Evolutionary conservation across 1,139 yeast species (phyloP).

Genomic region (Diutina rugosa): DNA sequence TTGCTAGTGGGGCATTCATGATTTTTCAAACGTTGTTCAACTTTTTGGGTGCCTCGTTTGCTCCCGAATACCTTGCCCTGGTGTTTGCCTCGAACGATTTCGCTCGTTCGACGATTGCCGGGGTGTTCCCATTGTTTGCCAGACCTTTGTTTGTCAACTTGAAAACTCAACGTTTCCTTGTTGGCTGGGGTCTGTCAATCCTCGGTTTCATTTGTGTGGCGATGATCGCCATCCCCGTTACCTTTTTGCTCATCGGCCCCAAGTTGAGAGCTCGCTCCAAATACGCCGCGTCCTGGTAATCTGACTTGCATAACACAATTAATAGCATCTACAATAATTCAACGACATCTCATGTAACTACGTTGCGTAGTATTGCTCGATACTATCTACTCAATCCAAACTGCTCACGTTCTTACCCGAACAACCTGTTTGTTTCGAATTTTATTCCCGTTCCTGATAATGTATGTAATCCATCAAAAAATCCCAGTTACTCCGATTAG

Average conservation of each 20-base stretch:
- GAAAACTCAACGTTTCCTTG: constrained; percentile 33
- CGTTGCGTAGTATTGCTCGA: no score
- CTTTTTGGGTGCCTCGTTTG: background rate
- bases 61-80: constrained; percentile 27
- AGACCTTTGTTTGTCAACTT: constrained; percentile 34
- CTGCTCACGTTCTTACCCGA: no score
- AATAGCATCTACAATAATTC: background rate
- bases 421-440: no score
- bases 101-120: constrained; percentile 40
- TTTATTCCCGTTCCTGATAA: background rate
- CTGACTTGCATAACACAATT: background rate
- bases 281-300: constrained; percentile 13
- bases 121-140: constrained; percentile 53
- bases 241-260: constrained; percentile 38
- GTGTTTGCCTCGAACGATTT: constrained; percentile 46
- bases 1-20: constrained; percentile 23
- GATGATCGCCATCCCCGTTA: constrained; percentile 56
- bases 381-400: no score
- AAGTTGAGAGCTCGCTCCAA: constrained; percentile 38
- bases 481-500: constrained; percentile 4
- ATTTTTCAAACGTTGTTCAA: constrained; percentile 24
- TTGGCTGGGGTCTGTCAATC: constrained; percentile 57
- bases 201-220: constrained; percentile 9
- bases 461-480: background rate
- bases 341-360: no score